A percentile compares a stretch with the other conserved stretches of the same genome.
These are phyloP conservation scores for Copromyces sp. DNA, from an alignment of 495 filamentous ascomycete genomes.

Conservation along the genomic window DNA sequence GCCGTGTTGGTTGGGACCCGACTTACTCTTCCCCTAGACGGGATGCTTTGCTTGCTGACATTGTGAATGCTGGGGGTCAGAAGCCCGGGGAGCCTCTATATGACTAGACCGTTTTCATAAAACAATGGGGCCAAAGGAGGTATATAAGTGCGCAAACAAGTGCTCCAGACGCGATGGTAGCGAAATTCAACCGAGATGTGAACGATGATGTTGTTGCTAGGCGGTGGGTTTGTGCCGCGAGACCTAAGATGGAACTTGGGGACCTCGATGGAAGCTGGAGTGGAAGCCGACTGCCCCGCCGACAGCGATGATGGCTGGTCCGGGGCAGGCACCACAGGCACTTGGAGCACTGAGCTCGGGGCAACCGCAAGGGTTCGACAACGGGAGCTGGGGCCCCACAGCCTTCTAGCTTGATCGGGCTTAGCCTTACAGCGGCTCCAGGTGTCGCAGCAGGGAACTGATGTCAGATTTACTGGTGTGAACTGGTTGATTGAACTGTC, in stretches of 20 bases:
- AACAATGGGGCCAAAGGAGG: not conserved
- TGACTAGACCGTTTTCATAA: not conserved
- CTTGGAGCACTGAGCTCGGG: not conserved
- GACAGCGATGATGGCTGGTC: not conserved
- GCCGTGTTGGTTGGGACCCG: not conserved
- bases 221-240: constrained; percentile 13
- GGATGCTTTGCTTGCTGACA: constrained; percentile 84
- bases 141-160: too few species aligned
- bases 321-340: not conserved
- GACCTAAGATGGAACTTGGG: not conserved
- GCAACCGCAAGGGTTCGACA: not conserved
- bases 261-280: not conserved
- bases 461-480: too few species aligned
- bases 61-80: constrained; percentile 15
- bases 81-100: not conserved
- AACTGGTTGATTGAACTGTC: too few species aligned
- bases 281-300: not conserved
- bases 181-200: not conserved
- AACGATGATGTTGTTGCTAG: constrained; percentile 1
- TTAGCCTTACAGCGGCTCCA: not conserved
- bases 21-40: constrained; percentile 96
- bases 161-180: too few species aligned
- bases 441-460: not conserved
- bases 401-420: not conserved
- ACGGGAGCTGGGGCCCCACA: not conserved